A percentile compares a stretch with the other conserved stretches of the same genome.
These are phyloP conservation scores for Nicotiana attenuata DNA, from an alignment of 257 asterid genomes.

Conservation along the genomic window DNA sequence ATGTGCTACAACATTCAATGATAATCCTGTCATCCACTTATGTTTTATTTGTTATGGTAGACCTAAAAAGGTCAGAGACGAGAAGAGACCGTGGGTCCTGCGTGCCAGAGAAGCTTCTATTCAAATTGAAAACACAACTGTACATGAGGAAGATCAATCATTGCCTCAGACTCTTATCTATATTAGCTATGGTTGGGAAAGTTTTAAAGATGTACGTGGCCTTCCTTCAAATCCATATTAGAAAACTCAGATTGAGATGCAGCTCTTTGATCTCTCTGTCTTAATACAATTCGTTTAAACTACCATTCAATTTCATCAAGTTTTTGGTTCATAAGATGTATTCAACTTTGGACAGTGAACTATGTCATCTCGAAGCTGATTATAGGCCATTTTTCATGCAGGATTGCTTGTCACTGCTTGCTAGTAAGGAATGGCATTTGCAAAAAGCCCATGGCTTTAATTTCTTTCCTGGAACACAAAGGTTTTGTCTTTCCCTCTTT, in stretches of 20 bases:
- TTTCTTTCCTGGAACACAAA: conserved; percentile 89
- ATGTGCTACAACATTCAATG: conserved; percentile 10
- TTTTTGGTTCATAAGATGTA: not conserved
- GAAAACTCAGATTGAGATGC: not conserved
- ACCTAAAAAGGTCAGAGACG: conserved; percentile 39
- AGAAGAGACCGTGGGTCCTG: conserved; percentile 88
- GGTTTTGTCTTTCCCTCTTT: conserved; percentile 38
- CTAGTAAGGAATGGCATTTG: conserved; percentile 70
- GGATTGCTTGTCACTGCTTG: conserved; percentile 76
- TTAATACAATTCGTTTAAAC: not conserved
- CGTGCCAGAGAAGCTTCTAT: conserved; percentile 71
- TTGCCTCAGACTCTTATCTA: conserved; percentile 81
- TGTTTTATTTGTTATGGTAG: conserved; percentile 27
- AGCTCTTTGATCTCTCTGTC: not conserved
- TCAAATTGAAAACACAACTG: conserved; percentile 31
- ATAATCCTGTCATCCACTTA: conserved; percentile 14
- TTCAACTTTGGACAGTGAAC: not conserved
- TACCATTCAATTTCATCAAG: not conserved
- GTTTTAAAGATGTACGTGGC: conserved; percentile 69
- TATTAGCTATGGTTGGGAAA: conserved; percentile 96
- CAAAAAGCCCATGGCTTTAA: conserved; percentile 84
- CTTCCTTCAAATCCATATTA: not conserved
- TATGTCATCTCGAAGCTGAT: not conserved
- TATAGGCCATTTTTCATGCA: conserved; percentile 21
- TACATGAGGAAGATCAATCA: conserved; percentile 40